Evolutionary conservation across 1,284 basidiomycete species (phyloP).

Genomic region (Cryptococcus hybrid): DNA sequence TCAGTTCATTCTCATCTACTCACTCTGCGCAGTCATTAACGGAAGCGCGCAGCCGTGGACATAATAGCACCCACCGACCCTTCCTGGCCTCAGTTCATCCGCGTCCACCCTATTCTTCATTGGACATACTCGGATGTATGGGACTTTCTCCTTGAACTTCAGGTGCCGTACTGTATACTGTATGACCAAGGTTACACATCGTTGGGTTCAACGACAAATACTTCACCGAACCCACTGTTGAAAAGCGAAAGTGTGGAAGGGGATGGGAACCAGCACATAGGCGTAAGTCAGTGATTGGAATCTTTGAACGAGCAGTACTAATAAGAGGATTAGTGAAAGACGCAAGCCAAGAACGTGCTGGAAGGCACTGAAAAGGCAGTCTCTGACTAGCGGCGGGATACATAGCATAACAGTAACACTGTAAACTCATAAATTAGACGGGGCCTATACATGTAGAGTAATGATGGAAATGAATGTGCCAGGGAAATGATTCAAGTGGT

Average conservation of each 20-base stretch:
- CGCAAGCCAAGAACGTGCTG: constrained; percentile 67
- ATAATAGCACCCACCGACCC: constrained; percentile 76
- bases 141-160: constrained; percentile 73
- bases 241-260: constrained; percentile 45
- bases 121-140: constrained; percentile 91
- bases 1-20: constrained; percentile 49
- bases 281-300: constrained; percentile 18
- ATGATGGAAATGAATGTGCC: too few relatives aligned
- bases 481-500: too few relatives aligned
- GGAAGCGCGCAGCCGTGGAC: constrained; percentile 55
- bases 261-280: constrained; percentile 42
- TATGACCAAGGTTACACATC: constrained; percentile 96
- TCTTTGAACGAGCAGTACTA: not conserved
- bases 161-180: constrained; percentile 79
- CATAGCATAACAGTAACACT: not conserved
- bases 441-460: too few relatives aligned
- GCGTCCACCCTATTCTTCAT: constrained; percentile 93
- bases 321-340: constrained; percentile 54
- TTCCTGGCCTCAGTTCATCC: constrained; percentile 84
- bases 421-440: not conserved
- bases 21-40: not conserved
- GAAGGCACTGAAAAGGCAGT: constrained; percentile 32
- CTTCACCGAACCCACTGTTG: constrained; percentile 84
- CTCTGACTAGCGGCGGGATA: not conserved
- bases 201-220: constrained; percentile 92